Conservation (phyloP, 2,329 filamentous ascomycete genomes). For the Boeremia lycopersici region DNA sequence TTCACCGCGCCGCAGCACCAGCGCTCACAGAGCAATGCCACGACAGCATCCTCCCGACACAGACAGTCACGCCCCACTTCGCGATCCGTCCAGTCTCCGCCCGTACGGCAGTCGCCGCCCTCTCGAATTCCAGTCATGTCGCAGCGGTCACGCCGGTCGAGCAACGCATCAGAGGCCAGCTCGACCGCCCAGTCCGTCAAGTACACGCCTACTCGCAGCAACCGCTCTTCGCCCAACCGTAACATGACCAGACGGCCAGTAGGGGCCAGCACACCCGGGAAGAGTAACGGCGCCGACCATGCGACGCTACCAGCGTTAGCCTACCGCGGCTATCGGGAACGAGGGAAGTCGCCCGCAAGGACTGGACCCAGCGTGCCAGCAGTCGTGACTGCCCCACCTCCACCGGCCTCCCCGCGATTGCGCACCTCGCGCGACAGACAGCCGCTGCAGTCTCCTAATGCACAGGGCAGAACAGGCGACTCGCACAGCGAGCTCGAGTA, state of each 20-base stretch:
- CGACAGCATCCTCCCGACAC: conserved; percentile 19
- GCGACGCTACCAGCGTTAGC: conserved; percentile 34
- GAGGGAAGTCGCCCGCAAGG: conserved; percentile 38
- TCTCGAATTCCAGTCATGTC: conserved; percentile 43
- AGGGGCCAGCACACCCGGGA: conserved; percentile 8
- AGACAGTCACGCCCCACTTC: conserved; percentile 20
- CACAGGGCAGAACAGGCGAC: conserved; percentile 19
- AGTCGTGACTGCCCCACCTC: conserved; percentile 37
- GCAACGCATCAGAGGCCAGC: conserved; percentile 43
- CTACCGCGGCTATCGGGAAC: conserved; percentile 42
- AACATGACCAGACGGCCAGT: conserved; percentile 24
- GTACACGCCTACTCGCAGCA: conserved; percentile 37
- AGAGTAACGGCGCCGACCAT: conserved; percentile 21
- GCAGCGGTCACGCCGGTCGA: conserved; percentile 40
- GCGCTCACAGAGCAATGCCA: conserved; percentile 28
- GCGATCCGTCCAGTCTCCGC: conserved; percentile 20
- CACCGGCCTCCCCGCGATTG: conserved; percentile 41
- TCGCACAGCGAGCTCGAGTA: conserved; percentile 32
- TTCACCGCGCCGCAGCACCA: conserved; percentile 26
- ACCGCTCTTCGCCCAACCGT: conserved; percentile 36
- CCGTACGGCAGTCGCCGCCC: conserved; percentile 32
- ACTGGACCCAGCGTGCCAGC: conserved; percentile 37
- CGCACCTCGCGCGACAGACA: conserved; percentile 44
- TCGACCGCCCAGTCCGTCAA: conserved; percentile 43
- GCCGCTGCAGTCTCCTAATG: conserved; percentile 33